Evolutionary conservation across 2,329 filamentous ascomycete species (phyloP), one percentile per base, ranked within the genome.

Genomic region (Penicillium capsulatum): DNA sequence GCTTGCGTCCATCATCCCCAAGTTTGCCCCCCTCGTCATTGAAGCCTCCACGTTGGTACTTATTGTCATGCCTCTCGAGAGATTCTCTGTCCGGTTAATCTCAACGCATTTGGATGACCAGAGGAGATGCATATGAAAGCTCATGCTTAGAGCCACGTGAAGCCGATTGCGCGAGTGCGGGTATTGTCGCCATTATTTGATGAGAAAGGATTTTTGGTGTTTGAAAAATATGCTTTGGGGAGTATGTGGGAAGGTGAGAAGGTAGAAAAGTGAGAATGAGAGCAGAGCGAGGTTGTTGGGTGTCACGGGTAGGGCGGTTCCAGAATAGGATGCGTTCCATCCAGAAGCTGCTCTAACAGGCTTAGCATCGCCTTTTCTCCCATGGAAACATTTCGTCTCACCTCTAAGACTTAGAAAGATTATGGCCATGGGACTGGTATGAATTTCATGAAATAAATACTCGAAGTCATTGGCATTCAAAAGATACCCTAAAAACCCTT

Each of bases 71-170:
- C 13, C 22, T 27, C 22, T 19, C 13, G 15, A 36, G 34, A 19
- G 22, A 28, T 17, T 36, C 34, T 9, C 15, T 29, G 15, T 36
- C 34, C 7, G 34, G 32, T 15, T 5, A 3, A 34, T 24, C 22
- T 28, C 34, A 13, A 16, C 5, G 7, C 24, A 29, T 29, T 36
- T 27, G 34, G 22, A 28, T 36, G 34, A 36, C 16, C 7, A 36
- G 22, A 36, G 34, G 34, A 17, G 34, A 36, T 16, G 34, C 34
- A 29, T 36, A 36, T 15, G 34, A 36, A 4, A 17, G 15, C 14
- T 36, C 34, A 19, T 28, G 22, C 13, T 28, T 22, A 17, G 34
- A 36, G 13, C 34, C 34, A 11, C 34, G 34, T 28, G 26, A n/a
- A 28, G 26, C 26, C 6, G 26, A 28, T 28, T 6, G 26, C 13